These are phyloP conservation scores for Nematodospora anomalae DNA, from an alignment of 1,139 yeast genomes.

Conservation along the genomic window DNA sequence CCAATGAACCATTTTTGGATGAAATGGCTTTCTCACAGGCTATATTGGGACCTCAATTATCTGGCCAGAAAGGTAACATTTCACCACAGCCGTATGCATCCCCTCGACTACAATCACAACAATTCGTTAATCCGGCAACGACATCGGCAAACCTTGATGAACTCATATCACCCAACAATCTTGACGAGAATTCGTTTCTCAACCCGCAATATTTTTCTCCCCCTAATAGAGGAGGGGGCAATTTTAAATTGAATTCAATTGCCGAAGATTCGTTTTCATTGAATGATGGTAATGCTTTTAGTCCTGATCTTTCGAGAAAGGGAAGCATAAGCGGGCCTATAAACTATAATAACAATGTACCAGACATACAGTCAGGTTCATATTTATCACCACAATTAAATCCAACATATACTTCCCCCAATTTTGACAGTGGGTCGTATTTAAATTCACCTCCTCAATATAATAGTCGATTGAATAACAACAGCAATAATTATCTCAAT, in stretches of 20 bases:
- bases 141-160: conserved; percentile 32
- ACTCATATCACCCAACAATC: conserved; percentile 35
- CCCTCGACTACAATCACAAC: conserved; percentile 12
- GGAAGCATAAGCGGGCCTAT: conserved; percentile 28
- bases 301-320: conserved; percentile 34
- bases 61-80: conserved; percentile 15
- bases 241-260: conserved; percentile 33
- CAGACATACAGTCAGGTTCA: conserved; percentile 23
- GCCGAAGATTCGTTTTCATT: conserved; percentile 24
- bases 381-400: conserved; percentile 30
- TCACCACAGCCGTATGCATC: conserved; percentile 15
- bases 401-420: conserved; percentile 26
- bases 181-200: conserved; percentile 24
- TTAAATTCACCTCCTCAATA: conserved; percentile 36
- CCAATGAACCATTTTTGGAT: conserved; percentile 38
- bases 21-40: conserved; percentile 22
- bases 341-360: conserved; percentile 7
- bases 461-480: not conserved
- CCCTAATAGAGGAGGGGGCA: conserved; percentile 23
- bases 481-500: conserved; percentile 10
- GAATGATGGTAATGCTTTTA: conserved; percentile 22
- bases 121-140: conserved; percentile 18
- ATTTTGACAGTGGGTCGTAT: conserved; percentile 26
- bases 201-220: conserved; percentile 48
- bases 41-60: conserved; percentile 15